phyloP scores from a whole-genome alignment of 1,284 basidiomycete species.

The Hymenochaete sp. region DNA sequence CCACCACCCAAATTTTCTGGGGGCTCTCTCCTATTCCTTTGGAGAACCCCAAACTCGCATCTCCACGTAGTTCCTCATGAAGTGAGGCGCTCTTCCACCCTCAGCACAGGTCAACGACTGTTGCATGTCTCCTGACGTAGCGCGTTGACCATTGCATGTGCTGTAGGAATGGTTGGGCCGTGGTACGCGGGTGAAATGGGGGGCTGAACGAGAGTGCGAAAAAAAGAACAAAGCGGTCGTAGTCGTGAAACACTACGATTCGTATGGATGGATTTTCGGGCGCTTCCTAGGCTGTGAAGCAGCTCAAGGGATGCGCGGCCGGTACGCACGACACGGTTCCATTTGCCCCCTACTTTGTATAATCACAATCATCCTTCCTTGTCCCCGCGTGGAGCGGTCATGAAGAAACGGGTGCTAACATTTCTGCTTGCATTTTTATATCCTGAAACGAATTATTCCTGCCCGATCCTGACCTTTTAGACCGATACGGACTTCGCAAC shows the following conservation, averaged over 20 bases:
- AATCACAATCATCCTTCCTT: constrained; percentile 12
- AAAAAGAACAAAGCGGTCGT: constrained; percentile 32
- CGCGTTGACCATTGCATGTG: constrained; percentile 59
- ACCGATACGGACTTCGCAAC: constrained; percentile 77
- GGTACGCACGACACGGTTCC: constrained; percentile 17
- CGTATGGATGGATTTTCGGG: constrained; percentile 28
- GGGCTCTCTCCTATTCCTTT: constrained; percentile 79
- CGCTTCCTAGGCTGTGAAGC: constrained; percentile 26
- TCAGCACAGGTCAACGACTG: constrained; percentile 49
- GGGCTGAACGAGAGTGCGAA: constrained; percentile 88
- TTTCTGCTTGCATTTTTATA: constrained; percentile 37
- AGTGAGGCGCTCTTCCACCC: constrained; percentile 73
- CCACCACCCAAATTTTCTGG: constrained; percentile 86
- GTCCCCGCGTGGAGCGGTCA: constrained; percentile 16
- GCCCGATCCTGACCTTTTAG: constrained; percentile 34
- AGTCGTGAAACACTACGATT: constrained; percentile 20
- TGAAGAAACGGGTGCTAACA: constrained; percentile 51
- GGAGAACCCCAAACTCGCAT: constrained; percentile 86
- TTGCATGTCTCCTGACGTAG: constrained; percentile 82
- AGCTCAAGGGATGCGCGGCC: constrained; percentile 16
- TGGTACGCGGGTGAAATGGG: constrained; percentile 86
- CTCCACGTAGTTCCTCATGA: constrained; percentile 59
- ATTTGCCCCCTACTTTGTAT: constrained; percentile 18
- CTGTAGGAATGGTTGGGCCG: constrained; percentile 68
- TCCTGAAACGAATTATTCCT: constrained; percentile 7